These are phyloP conservation scores for Guadua angustifolia DNA, from an alignment of 176 grass and related monocot species.

Conservation along the genomic window DNA sequence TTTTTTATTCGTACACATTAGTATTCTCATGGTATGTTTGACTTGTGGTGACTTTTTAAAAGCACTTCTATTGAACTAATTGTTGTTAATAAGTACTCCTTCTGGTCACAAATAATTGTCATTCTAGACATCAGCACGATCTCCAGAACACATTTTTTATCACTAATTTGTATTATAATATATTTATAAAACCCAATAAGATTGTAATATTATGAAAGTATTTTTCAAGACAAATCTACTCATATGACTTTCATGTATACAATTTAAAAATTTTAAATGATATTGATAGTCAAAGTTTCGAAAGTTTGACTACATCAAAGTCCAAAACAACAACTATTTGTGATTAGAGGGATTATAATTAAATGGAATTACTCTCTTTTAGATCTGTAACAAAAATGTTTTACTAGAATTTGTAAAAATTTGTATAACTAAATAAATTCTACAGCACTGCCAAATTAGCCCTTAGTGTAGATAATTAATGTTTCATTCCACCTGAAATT, in stretches of 20 bases:
- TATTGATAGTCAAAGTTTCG: no score
- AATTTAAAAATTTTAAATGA: no score
- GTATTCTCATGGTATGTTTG: constrained; percentile 15
- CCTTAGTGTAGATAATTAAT: background rate
- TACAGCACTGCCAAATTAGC: background rate
- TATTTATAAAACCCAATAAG: no score
- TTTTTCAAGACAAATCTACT: no score
- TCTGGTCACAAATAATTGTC: no score
- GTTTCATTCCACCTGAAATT: constrained; percentile 26
- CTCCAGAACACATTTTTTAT: no score
- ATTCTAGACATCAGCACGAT: no score
- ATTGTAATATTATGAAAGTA: no score
- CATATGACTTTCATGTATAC: no score
- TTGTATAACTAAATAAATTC: background rate
- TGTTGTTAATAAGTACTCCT: background rate
- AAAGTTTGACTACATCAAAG: no score
- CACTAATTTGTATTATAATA: no score
- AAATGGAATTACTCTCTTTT: constrained; percentile 1
- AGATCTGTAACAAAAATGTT: constrained; percentile 4
- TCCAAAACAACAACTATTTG: no score
- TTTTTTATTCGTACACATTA: constrained; percentile 18
- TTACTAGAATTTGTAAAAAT: background rate
- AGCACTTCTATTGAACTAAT: background rate
- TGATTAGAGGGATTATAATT: background rate
- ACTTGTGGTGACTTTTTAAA: background rate